A percentile compares a stretch with the other conserved stretches of the same genome.
Conservation (phyloP, 1,284 basidiomycete genomes). For the Sanguinoderma infundibulare region DNA sequence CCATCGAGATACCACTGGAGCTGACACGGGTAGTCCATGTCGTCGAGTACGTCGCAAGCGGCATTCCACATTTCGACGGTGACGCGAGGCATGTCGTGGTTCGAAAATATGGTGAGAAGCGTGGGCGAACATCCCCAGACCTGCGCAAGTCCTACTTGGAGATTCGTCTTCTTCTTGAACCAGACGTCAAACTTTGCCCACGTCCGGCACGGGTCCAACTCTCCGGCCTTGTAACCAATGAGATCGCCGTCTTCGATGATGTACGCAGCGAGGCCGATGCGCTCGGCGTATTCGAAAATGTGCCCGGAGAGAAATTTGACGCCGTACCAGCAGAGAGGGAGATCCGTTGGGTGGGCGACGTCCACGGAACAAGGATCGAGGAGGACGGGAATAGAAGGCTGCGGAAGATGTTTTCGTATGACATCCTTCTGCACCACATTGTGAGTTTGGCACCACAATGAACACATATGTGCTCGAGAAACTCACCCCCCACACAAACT, state of each 20-base stretch:
- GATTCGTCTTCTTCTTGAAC: not conserved
- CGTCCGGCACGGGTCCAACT: not conserved
- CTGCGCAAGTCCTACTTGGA: not conserved
- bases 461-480: too few relatives aligned
- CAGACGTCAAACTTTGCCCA: not conserved
- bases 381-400: too few relatives aligned
- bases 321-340: not conserved
- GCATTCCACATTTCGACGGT: not conserved
- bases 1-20: not conserved
- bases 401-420: too few relatives aligned
- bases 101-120: not conserved
- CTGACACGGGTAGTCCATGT: not conserved
- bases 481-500: too few relatives aligned
- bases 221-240: not conserved
- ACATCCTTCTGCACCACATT: too few relatives aligned
- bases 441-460: too few relatives aligned
- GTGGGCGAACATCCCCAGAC: not conserved
- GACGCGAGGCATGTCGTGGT: not conserved
- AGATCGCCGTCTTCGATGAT: not conserved
- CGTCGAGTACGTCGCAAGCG: not conserved
- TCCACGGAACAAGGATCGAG: too few relatives aligned
- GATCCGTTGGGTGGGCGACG: not conserved
- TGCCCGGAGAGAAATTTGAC: not conserved
- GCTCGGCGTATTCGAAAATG: not conserved
- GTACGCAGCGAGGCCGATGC: not conserved